Evolutionary conservation across 306 rosid genomes (phyloP).

Genomic region (Cicer cuneatum): DNA sequence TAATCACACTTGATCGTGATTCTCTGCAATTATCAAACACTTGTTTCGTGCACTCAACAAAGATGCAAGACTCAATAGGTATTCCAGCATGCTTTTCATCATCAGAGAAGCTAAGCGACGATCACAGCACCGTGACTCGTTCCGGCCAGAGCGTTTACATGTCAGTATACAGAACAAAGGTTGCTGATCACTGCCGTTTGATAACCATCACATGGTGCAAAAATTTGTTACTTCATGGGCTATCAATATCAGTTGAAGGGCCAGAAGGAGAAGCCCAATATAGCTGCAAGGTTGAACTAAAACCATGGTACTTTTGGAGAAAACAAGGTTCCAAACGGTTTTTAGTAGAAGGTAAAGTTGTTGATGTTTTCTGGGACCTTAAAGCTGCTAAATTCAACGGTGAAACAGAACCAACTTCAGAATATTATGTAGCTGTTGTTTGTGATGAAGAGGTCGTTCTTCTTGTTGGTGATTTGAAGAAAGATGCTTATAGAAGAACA

Average conservation of each 20-base stretch:
- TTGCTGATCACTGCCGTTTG: conserved; percentile 70
- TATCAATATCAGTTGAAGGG: conserved; percentile 74
- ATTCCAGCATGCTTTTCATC: conserved; percentile 82
- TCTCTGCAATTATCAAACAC: not conserved
- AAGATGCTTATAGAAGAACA: conserved; percentile 76
- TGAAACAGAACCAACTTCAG: conserved; percentile 79
- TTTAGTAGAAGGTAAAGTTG: conserved; percentile 58
- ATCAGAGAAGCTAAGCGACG: conserved; percentile 51
- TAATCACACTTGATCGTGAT: not conserved
- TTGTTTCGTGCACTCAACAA: too few species aligned
- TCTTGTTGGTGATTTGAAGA: conserved; percentile 78
- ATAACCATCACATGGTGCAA: conserved; percentile 87
- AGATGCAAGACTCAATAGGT: conserved; percentile 78
- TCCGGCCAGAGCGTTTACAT: conserved; percentile 80
- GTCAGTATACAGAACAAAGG: conserved; percentile 72
- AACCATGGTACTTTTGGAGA: conserved; percentile 94
- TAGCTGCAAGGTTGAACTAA: conserved; percentile 82
- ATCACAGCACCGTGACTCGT: conserved; percentile 64
- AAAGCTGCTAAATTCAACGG: conserved; percentile 74
- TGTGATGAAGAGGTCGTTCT: conserved; percentile 80
- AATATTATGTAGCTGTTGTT: conserved; percentile 82
- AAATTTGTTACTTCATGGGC: conserved; percentile 71
- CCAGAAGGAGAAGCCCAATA: conserved; percentile 69
- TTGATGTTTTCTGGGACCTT: conserved; percentile 81
- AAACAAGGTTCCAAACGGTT: conserved; percentile 80